Base-by-base conservation (phyloP, 2,329 filamentous ascomycete species). In the Colletotrichum sp. region DNA sequence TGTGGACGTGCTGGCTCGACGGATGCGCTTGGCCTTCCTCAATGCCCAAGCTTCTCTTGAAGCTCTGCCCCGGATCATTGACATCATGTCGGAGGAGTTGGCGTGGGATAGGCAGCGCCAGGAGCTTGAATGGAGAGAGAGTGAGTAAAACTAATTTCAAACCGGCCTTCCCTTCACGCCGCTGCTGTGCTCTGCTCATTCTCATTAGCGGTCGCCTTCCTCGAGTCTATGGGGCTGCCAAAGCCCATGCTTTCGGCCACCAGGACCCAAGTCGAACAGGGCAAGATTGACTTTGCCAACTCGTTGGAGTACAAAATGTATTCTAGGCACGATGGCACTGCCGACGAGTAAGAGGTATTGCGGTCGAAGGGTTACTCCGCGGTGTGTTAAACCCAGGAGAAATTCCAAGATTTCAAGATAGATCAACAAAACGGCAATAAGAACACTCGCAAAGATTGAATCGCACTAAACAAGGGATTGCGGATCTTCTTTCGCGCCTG, bases 21-120 rank as follows among this genome's bases (percentile, higher is more conserved):
- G 96, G 77, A 98, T 95, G 55, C 90, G 96, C 72, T 87, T 98
- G 72, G 95, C 96, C 10, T 99, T 98, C 87, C 87, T 98, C 79
- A 98, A 98, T 83, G 96, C 96, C 7, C 95, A 98, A 84, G 96
- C 96, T 13, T 94, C 96, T 1, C 91, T 98, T 12, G 95, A 98
- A 86, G 93, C 95, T 3, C 89, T 98, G 62, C 96, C 96, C 7
- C 90, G 87, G 74, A 92, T 98, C 74, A 97, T 98, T 81, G 96
- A 98, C 83, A 90, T 98, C 76, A 98, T 98, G 96, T 90, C 88
- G 39, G 92, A 94, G 80, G 96, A 98, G 87, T 88, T 98, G 76
- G 90, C 92, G 75, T 98, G 96, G 96, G 92, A 93, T 81, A 87
- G 83, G 72, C 89, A 89, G 79, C 89, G 96, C 78, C 94, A 95